Conservation (phyloP, 2,329 filamentous ascomycete species). For the Phyllosticta citrichinensis region DNA sequence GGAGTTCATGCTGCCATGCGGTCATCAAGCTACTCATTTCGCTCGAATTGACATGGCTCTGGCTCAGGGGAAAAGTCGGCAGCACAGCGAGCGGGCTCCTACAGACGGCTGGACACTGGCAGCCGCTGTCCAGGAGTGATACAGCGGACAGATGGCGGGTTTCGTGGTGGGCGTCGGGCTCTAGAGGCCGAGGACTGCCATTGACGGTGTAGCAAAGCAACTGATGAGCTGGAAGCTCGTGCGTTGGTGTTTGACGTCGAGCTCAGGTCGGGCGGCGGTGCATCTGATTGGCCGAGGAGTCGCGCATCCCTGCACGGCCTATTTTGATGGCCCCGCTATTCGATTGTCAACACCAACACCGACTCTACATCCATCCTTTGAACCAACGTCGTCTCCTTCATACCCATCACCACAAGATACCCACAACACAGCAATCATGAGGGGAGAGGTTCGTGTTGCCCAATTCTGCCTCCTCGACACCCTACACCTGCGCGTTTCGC, state of each 20-base stretch:
- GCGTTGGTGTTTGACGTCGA: neutral
- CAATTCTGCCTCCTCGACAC: neutral
- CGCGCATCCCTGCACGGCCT: slow-evolving; percentile 7
- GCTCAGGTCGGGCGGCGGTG: neutral
- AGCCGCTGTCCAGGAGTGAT: neutral
- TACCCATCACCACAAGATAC: slow-evolving; percentile 7
- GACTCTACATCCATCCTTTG: neutral
- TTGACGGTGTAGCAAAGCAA: too few species aligned
- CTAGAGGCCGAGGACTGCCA: too few species aligned
- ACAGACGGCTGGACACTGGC: neutral
- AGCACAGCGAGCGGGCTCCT: too few species aligned
- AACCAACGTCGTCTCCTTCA: slow-evolving; percentile 3
- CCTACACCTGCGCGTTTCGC: slow-evolving; percentile 5
- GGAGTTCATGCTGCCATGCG: neutral
- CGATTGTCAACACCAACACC: slow-evolving; percentile 10
- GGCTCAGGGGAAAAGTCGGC: neutral
- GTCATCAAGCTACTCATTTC: neutral
- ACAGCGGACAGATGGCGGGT: neutral
- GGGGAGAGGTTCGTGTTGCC: slow-evolving; percentile 31
- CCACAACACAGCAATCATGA: slow-evolving; percentile 22
- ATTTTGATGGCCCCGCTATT: slow-evolving; percentile 11
- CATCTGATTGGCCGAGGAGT: neutral
- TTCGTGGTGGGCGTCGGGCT: neutral
- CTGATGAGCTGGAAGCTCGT: neutral
- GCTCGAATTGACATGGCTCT: neutral